phyloP scores from a whole-genome alignment of 371 early-diverging fungal species.

The Funneliformis caledonium region DNA sequence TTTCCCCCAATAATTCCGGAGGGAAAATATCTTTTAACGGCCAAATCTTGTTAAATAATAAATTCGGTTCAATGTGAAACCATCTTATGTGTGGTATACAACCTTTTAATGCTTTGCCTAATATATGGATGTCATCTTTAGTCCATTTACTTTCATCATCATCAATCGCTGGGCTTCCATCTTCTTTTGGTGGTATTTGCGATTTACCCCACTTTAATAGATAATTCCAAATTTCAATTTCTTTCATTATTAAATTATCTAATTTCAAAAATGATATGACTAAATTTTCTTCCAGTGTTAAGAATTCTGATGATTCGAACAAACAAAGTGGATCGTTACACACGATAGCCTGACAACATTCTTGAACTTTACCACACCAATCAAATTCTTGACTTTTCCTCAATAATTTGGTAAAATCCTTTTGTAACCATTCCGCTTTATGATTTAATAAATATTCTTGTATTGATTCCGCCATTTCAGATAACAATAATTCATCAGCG shows the following conservation, averaged over 20 bases:
- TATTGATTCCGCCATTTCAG: slow-evolving; percentile 21
- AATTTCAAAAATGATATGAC: slow-evolving; percentile 10
- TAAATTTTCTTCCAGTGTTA: neutral
- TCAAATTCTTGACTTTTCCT: slow-evolving; percentile 7
- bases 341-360: slow-evolving; percentile 19
- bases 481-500: slow-evolving; percentile 30
- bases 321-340: slow-evolving; percentile 23
- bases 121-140: neutral
- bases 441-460: slow-evolving; percentile 28
- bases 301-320: slow-evolving; percentile 25
- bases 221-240: slow-evolving; percentile 30
- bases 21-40: slow-evolving; percentile 22
- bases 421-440: slow-evolving; percentile 20
- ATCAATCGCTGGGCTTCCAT: neutral
- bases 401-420: slow-evolving; percentile 8
- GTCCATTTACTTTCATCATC: neutral
- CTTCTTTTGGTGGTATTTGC: neutral
- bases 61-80: slow-evolving; percentile 4
- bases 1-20: slow-evolving; percentile 9
- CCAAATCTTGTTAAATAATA: slow-evolving; percentile 21
- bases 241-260: slow-evolving; percentile 24
- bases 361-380: slow-evolving; percentile 19
- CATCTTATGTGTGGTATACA: slow-evolving; percentile 5
- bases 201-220: slow-evolving; percentile 25
- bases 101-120: neutral